Evolutionary conservation across 2,329 filamentous ascomycete genomes (phyloP).

Genomic region (Hirsutella rhossiliensis): DNA sequence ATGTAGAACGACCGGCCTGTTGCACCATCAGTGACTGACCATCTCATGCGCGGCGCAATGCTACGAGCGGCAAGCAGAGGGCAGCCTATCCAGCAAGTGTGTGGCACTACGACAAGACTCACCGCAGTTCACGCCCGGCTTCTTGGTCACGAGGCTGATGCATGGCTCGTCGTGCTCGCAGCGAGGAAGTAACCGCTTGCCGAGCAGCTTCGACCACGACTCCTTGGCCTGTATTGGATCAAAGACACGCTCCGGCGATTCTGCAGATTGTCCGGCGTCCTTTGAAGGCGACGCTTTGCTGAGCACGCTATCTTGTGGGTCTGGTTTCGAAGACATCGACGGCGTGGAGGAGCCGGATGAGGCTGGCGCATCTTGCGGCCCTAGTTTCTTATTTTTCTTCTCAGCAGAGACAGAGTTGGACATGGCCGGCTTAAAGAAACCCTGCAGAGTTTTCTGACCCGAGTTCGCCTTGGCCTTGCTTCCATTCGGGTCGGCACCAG

Average conservation of each 20-base stretch:
- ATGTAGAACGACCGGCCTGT: constrained; percentile 51
- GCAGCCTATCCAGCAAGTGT: not conserved
- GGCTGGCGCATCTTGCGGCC: too few relatives aligned
- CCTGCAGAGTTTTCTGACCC: constrained; percentile 51
- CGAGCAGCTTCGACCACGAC: constrained; percentile 76
- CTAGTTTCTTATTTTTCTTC: not conserved
- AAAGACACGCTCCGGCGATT: constrained; percentile 31
- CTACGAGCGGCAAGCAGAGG: not conserved
- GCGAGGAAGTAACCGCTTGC: constrained; percentile 58
- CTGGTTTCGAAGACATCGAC: not conserved
- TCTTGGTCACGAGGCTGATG: constrained; percentile 74
- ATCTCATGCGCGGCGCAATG: not conserved
- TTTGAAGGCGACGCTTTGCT: too few relatives aligned
- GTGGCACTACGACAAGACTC: too few relatives aligned
- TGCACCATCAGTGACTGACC: not conserved
- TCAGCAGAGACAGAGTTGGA: not conserved
- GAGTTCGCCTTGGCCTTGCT: constrained; percentile 19
- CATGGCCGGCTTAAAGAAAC: constrained; percentile 59
- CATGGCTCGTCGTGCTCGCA: constrained; percentile 89
- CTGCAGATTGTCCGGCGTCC: not conserved
- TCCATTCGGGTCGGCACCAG: constrained; percentile 8
- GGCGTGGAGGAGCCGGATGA: too few relatives aligned
- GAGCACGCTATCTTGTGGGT: not conserved
- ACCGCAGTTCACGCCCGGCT: constrained; percentile 73
- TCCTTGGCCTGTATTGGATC: constrained; percentile 66